These are phyloP conservation scores for Komagataella ulmi DNA, from an alignment of 805 yeast species.

Conservation along the genomic window DNA sequence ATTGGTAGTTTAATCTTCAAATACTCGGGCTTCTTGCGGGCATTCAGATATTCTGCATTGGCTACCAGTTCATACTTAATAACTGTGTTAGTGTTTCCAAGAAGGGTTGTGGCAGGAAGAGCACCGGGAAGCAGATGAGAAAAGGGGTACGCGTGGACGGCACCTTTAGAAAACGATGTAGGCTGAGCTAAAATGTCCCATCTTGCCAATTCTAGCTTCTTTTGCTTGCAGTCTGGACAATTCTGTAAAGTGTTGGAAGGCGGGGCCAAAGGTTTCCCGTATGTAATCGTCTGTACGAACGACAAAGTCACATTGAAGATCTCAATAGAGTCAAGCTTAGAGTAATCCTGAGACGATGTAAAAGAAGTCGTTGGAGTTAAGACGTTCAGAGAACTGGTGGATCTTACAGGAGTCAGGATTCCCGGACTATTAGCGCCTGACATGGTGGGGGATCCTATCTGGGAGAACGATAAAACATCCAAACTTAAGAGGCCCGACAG, in stretches of 20 bases:
- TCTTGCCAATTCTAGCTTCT: constrained; percentile 52
- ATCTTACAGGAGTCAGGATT: neutral
- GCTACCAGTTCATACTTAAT: constrained; percentile 75
- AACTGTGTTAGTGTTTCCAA: constrained; percentile 33
- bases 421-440: neutral
- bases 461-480: neutral
- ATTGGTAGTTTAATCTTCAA: constrained; percentile 46
- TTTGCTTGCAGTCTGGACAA: constrained; percentile 47
- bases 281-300: constrained; percentile 58
- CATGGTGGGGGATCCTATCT: constrained; percentile 5
- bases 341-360: constrained; percentile 10
- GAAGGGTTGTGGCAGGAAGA: constrained; percentile 71
- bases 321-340: constrained; percentile 27
- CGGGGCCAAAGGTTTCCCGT: constrained; percentile 54
- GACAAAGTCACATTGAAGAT: constrained; percentile 48
- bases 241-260: constrained; percentile 30
- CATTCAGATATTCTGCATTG: constrained; percentile 25
- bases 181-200: constrained; percentile 73
- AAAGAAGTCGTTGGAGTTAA: constrained; percentile 5
- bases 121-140: constrained; percentile 82
- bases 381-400: neutral
- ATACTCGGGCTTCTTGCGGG: constrained; percentile 18
- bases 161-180: constrained; percentile 45
- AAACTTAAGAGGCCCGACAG: constrained; percentile 68
- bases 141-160: constrained; percentile 79